Evolutionary conservation across 2,329 filamentous ascomycete species (phyloP).

Genomic region (Beauveria sp.): DNA sequence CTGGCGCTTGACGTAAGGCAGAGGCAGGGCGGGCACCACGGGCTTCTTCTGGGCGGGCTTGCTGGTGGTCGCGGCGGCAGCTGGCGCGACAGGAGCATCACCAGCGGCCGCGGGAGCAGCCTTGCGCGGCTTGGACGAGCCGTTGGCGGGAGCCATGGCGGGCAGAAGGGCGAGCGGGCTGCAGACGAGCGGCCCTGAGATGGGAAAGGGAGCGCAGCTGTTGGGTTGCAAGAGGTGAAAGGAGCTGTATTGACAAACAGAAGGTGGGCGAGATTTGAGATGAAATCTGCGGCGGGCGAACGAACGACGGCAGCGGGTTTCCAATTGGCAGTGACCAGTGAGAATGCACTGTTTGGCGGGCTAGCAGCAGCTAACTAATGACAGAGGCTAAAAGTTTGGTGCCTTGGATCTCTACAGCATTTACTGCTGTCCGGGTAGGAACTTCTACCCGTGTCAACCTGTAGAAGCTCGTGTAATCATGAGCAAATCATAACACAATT

Average conservation of each 20-base stretch:
- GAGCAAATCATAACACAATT: too few relatives aligned
- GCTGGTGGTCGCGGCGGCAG: slow-evolving; percentile 5
- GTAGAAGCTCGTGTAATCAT: too few relatives aligned
- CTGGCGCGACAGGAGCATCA: slow-evolving; percentile 6
- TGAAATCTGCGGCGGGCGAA: slow-evolving; percentile 8
- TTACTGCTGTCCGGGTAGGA: too few relatives aligned
- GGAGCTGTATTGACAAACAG: not conserved
- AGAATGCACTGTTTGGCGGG: not conserved
- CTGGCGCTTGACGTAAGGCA: slow-evolving; percentile 32
- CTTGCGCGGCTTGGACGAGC: slow-evolving; percentile 26
- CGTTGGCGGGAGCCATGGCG: slow-evolving; percentile 18
- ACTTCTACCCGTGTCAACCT: too few relatives aligned
- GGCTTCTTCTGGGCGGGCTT: slow-evolving; percentile 22
- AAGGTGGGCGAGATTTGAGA: slow-evolving; percentile 1
- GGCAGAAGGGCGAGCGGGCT: slow-evolving; percentile 10
- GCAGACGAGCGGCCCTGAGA: slow-evolving; percentile 7
- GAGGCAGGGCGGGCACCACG: slow-evolving; percentile 31
- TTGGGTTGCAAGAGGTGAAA: not conserved
- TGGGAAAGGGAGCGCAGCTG: slow-evolving; percentile 3
- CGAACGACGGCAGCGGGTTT: not conserved
- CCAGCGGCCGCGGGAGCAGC: slow-evolving; percentile 15
- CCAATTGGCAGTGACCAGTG: not conserved
- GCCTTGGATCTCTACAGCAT: not conserved
- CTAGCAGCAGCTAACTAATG: not conserved
- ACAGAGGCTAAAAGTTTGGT: not conserved